Evolutionary conservation across 139 green algal genomes (phyloP), one percentile per base, ranked within the genome.

Genomic region (Auxenochlorella protothecoides): DNA sequence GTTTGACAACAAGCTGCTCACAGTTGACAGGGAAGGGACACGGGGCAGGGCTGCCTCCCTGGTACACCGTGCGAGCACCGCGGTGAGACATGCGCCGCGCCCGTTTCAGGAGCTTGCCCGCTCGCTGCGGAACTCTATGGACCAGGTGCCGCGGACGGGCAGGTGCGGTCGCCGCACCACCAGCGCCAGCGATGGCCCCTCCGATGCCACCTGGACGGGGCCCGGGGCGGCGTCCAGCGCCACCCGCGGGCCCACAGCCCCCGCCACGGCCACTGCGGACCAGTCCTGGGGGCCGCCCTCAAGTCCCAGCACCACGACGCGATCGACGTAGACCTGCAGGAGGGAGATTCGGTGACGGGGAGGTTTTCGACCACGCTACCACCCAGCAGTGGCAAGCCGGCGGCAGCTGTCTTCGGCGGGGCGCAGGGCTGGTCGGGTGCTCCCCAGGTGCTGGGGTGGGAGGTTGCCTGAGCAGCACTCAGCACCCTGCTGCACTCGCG

Each of bases 161-260:
- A 90, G 75, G 11, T 75, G 68, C 5, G 84, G 81, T 71, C 84
- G 86, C 62, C 81, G 74, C 27, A 90, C 69, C 5, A 89, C 72
- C 16, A 90, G 62, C 12, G 79, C 85, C 4, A 63, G 13, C 0
- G 73, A 63, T 5, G 76, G 60, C 65, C 76, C 55, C 8, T 72
- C 81, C 6, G 63, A 55, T 15, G 53, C 55, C 15, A 77, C 63
- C 5, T 65, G 62, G 55, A 89, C 63, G 4, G 83, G 79, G 2
- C 79, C 78, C 2, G 68, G 60, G 12, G 57, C 69, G 8, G 74
- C 69, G 8, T 84, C 68, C 55, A 85, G 55, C 16, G 63, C 55
- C 57, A n/a, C 10, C 52, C 6, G n/a, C 65, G 60, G n/a, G 52
- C 59, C 60, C 10, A 59, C 57, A 60, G 51, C 59, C 53, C 59